These are phyloP conservation scores for Eimeria sp. DNA, from an alignment of 169 alveolate species.

Conservation along the genomic window DNA sequence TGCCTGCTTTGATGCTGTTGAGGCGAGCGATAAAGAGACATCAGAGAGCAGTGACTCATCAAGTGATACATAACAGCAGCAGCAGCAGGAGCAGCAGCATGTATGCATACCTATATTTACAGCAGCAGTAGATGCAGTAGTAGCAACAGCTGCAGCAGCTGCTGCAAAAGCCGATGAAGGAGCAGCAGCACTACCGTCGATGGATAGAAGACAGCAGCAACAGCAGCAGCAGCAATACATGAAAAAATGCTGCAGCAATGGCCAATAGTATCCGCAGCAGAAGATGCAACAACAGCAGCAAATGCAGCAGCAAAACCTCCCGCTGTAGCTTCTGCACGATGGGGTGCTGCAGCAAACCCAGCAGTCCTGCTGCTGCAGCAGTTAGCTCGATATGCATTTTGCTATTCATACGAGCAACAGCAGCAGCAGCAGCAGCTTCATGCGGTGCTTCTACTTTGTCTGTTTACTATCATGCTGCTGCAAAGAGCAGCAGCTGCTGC, in stretches of 20 bases:
- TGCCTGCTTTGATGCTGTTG: constrained; percentile 37
- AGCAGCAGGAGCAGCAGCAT: not conserved
- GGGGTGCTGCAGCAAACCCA: not conserved
- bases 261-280: not conserved
- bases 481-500: not conserved
- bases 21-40: constrained; percentile 24
- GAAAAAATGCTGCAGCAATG: no score
- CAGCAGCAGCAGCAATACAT: no score
- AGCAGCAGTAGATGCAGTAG: no score
- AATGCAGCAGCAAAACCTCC: not conserved
- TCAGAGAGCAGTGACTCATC: constrained; percentile 38
- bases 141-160: no score
- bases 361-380: not conserved
- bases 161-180: no score
- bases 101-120: no score
- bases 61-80: not conserved
- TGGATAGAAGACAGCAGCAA: no score
- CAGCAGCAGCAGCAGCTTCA: not conserved
- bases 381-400: not conserved
- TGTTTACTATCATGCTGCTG: not conserved
- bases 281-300: no score
- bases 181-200: no score
- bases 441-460: not conserved
- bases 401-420: not conserved
- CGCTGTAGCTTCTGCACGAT: not conserved